Percentiles rank a stretch among this genome's conserved stretches.
These are phyloP conservation scores for Wickerhamomyces alni DNA, from an alignment of 805 yeast genomes.

Conservation along the genomic window DNA sequence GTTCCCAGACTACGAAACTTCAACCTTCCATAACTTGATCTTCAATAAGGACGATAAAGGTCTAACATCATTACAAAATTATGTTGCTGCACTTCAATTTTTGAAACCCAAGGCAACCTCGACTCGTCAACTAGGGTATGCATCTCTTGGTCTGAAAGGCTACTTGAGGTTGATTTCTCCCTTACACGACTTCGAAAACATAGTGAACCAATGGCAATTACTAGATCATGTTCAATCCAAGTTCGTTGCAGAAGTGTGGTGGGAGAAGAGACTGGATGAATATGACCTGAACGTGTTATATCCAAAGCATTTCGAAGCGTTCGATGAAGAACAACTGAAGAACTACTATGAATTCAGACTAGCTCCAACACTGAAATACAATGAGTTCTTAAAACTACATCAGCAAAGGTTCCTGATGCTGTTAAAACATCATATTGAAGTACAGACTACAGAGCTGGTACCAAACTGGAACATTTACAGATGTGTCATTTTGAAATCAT, in stretches of 20 bases:
- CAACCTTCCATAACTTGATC: constrained; percentile 6
- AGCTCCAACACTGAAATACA: constrained; percentile 1
- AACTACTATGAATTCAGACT: constrained; percentile 5
- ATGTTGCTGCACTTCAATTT: constrained; percentile 6
- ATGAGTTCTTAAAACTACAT: background rate
- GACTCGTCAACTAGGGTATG: constrained; percentile 1
- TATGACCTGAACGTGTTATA: constrained; percentile 4
- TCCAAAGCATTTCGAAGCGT: constrained; percentile 3
- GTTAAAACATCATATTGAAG: background rate
- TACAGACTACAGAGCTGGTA: background rate
- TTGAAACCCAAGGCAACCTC: constrained; percentile 3
- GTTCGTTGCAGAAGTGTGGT: constrained; percentile 1
- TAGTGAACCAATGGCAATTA: constrained; percentile 11
- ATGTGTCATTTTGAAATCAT: constrained; percentile 6
- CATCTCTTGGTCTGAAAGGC: constrained; percentile 7
- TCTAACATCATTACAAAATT: constrained; percentile 9
- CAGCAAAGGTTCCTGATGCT: background rate
- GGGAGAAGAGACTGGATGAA: background rate
- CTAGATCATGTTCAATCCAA: constrained; percentile 4
- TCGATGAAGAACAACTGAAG: constrained; percentile 1
- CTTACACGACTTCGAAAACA: constrained; percentile 2
- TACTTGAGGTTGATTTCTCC: constrained; percentile 4
- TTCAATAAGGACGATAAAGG: constrained; percentile 7
- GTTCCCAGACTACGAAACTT: constrained; percentile 8
- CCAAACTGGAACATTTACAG: constrained; percentile 7